Base-by-base conservation (phyloP, 768 basidiomycete genomes). In the Boletus pseudo-olivaceus region DNA sequence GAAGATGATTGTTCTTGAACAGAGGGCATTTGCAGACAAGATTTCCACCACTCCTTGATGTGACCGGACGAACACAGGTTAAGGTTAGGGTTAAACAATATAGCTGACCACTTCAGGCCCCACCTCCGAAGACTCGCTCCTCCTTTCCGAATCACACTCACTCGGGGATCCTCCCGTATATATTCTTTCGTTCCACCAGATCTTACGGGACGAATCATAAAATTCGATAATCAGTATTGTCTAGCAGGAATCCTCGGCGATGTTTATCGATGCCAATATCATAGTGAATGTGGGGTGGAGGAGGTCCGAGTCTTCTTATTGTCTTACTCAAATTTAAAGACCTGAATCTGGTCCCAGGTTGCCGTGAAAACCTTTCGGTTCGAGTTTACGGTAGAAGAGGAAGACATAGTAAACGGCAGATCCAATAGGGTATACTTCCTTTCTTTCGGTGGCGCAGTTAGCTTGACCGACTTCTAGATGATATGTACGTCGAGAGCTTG, bases 1-100 rank as follows among this genome's bases (percentile, higher is more conserved):
- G 62, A 44, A 6, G 57, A 58, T 5, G 65, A 44, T 33, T 60
- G 54, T 19, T 54, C 61, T 53, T 62, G 57, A 32, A 65, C 55
- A 19, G 67, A 63, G 32, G 65, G 57, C 67, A 68, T 68, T 62
- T 7, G 4, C 14, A 10, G 10, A 30, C n/a, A n/a, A n/a, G 7
- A 41, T 42, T 41, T 26, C 15, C 26, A 11, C 34, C 15, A 5
- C 9, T 54, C 6, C 11, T 3, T 0, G 27, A 14, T 8, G n/a
- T n/a, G n/a, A n/a, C n/a, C n/a, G n/a, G n/a, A n/a, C n/a, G 8
- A 11, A 41, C 7, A 34, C 7, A 10, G 4, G 3, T 14, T 62
- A 59, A 50, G 61, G 61, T 62, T 62, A 59, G 49, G 59, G 47
- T 43, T 54, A 14, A 12, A 12, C 11, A 4, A 9, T n/a, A 32